Evolutionary conservation across 1,284 basidiomycete genomes (phyloP).

Genomic region (Pseudozyma sp.): DNA sequence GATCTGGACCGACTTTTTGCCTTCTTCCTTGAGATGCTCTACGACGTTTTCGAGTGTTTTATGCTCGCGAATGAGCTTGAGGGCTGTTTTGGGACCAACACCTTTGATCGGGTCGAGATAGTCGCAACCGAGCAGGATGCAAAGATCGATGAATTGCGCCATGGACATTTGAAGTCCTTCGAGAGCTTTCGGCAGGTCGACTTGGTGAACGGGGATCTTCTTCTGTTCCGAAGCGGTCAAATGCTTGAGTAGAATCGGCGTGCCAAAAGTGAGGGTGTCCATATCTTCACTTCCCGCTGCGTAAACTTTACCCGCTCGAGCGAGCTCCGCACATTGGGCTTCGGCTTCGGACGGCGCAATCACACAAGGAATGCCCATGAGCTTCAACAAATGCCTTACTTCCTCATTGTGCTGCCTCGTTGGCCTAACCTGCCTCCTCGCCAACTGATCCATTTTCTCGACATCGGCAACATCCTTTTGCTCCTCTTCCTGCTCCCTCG

Average conservation of each 20-base stretch:
- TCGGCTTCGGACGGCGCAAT: constrained; percentile 92
- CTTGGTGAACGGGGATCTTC: constrained; percentile 96
- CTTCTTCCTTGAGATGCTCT: constrained; percentile 75
- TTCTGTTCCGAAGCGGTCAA: constrained; percentile 99
- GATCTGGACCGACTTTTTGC: constrained; percentile 72
- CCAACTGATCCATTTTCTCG: constrained; percentile 91
- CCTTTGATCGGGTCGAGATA: constrained; percentile 97
- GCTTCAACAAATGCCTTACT: constrained; percentile 83
- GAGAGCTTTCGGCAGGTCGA: constrained; percentile 83
- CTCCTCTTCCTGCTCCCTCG: constrained; percentile 92
- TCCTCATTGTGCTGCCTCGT: constrained; percentile 97
- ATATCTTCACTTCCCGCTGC: constrained; percentile 99
- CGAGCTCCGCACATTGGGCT: constrained; percentile 97
- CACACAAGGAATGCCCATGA: constrained; percentile 98
- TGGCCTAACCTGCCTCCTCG: constrained; percentile 91
- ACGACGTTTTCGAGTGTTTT: constrained; percentile 84
- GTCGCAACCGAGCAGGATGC: constrained; percentile 96
- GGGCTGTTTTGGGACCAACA: constrained; percentile 92
- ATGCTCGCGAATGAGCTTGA: constrained; percentile 91
- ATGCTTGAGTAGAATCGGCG: constrained; percentile 92
- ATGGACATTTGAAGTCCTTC: constrained; percentile 91
- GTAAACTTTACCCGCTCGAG: constrained; percentile 93
- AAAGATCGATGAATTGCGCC: constrained; percentile 95
- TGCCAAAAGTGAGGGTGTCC: constrained; percentile 96
- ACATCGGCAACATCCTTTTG: constrained; percentile 85